Evolutionary conservation across 2,329 filamentous ascomycete genomes (phyloP).

Genomic region (Grosmannia clavigera): DNA sequence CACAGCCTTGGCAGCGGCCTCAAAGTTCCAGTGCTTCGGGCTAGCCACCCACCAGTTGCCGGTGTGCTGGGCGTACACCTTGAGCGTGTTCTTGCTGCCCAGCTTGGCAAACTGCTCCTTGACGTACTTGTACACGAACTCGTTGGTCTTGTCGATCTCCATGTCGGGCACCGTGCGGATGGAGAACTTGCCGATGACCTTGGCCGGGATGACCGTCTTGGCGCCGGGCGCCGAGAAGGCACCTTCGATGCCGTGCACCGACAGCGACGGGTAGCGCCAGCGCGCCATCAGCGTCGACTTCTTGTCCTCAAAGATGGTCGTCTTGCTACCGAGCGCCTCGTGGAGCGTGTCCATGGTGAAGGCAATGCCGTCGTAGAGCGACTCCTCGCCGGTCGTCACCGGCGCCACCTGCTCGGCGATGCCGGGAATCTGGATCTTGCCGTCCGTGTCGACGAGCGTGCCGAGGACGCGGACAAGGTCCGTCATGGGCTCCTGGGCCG

Average conservation of each 20-base stretch:
- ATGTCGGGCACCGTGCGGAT: conserved; percentile 97
- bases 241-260: conserved; percentile 87
- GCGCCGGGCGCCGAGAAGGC: conserved; percentile 87
- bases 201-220: conserved; percentile 97
- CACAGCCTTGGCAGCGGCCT: conserved; percentile 86
- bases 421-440: conserved; percentile 90
- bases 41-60: conserved; percentile 99
- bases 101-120: conserved; percentile 77
- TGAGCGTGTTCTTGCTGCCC: conserved; percentile 81
- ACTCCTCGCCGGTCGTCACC: conserved; percentile 72
- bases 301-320: conserved; percentile 77
- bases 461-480: conserved; percentile 75
- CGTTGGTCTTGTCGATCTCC: conserved; percentile 83
- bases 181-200: conserved; percentile 96
- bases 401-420: conserved; percentile 88
- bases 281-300: conserved; percentile 88
- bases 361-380: conserved; percentile 77
- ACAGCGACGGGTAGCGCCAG: conserved; percentile 90
- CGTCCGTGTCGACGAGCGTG: conserved; percentile 75
- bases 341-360: conserved; percentile 96
- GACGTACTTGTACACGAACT: conserved; percentile 71
- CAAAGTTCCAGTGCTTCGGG: conserved; percentile 98
- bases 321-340: conserved; percentile 80
- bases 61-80: conserved; percentile 70
- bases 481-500: conserved; percentile 96